These are phyloP conservation scores for Mortierella sp. DNA, from an alignment of 371 early-diverging fungal genomes.

Conservation along the genomic window DNA sequence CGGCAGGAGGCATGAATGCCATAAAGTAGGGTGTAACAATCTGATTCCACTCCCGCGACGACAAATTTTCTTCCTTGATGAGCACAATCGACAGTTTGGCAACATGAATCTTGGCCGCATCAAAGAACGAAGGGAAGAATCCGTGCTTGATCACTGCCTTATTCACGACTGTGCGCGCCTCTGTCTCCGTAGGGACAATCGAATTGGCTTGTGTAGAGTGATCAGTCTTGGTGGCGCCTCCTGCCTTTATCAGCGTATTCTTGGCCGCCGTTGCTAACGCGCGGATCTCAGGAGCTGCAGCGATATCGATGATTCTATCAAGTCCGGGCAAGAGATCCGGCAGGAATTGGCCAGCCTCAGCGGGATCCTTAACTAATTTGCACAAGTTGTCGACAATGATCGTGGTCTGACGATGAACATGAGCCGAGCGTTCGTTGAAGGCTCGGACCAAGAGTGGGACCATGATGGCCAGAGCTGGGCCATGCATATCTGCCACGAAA, in stretches of 20 bases:
- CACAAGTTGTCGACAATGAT: constrained; percentile 88
- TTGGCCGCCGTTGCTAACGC: constrained; percentile 69
- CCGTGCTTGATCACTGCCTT: constrained; percentile 60
- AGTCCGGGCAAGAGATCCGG: constrained; percentile 82
- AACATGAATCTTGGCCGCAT: constrained; percentile 51
- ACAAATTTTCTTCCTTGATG: constrained; percentile 51
- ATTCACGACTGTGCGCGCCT: constrained; percentile 59
- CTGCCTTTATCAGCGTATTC: constrained; percentile 66
- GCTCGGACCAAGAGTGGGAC: constrained; percentile 81
- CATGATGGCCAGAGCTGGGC: constrained; percentile 84
- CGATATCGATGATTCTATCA: constrained; percentile 78
- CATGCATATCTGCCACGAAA: constrained; percentile 84
- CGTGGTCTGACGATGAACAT: constrained; percentile 81
- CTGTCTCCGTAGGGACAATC: constrained; percentile 56
- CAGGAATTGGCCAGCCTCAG: constrained; percentile 83
- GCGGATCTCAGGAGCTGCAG: constrained; percentile 83
- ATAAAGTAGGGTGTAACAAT: constrained; percentile 69
- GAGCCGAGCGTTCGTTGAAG: constrained; percentile 70
- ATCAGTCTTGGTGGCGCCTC: constrained; percentile 57
- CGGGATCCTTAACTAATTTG: constrained; percentile 83
- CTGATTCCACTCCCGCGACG: constrained; percentile 49
- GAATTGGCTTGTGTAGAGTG: constrained; percentile 16
- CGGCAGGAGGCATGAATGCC: constrained; percentile 62
- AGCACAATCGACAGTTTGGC: constrained; percentile 34
- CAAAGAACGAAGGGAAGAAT: constrained; percentile 69